Base-by-base conservation (phyloP, 2,329 filamentous ascomycete species). In the Fusarium vanettenii region DNA sequence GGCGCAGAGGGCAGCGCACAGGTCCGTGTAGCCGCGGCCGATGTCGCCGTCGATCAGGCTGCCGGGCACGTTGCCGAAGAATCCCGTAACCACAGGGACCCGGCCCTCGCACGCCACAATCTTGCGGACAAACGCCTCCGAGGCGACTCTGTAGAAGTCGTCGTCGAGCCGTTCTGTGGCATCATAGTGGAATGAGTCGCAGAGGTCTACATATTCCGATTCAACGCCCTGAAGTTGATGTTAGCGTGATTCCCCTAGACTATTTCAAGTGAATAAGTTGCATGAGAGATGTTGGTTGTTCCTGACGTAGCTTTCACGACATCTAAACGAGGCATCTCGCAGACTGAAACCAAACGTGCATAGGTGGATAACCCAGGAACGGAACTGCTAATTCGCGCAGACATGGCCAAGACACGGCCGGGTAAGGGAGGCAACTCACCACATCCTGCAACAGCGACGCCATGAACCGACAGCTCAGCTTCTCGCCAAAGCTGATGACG, bases 401-500 rank as follows among this genome's bases (percentile, higher is more conserved):
- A 43, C n/a, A 25, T 37, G 29, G 45, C 3, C 45, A 20, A 29
- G 29, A 55, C 31, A 41, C 11, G 18, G 35, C 52, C 52, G 52
- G 31, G 52, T 6, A 57, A 37, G 20, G 11, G 16, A 37, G n/a
- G 18, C 35, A n/a, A 72, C 78, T 79, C 80, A 91, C 90, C 79
- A 90, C 88, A 79, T 98, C 95, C 80, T 93, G 91, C 74, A 99
- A 85, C 70, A 98, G 84, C 7, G 93, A 92, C 25, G 96, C 90
- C 93, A 99, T 95, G 82, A 97, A 97, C 35, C 92, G 90, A 83
- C 96, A 98, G 84, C 95, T 97, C 76, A 99, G 87, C 86, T 98
- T 98, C 88, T 99, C 97, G 65, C 97, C 97, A 77, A 97, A 95
- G 82, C 95, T 97, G 71, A 98, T 92, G 72, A 99, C 94, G 77